Percentiles rank a stretch among this genome's conserved stretches.
Conservation (phyloP, 1,139 yeast genomes). For the Blastobotrys proliferans region DNA sequence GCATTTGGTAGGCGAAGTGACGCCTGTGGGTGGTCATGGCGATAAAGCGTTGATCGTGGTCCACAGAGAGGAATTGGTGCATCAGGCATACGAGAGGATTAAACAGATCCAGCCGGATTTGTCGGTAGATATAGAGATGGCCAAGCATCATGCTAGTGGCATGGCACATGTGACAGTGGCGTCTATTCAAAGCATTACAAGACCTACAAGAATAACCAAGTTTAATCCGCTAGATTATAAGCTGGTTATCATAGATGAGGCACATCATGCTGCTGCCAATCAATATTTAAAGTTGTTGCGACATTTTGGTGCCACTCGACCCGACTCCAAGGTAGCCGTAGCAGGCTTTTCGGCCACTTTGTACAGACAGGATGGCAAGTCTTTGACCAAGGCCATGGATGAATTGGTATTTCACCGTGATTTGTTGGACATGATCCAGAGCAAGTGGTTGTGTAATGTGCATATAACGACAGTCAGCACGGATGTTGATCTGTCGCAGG, state of each 20-base stretch:
- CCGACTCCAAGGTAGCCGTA: slow-evolving; percentile 48
- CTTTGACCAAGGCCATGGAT: slow-evolving; percentile 61
- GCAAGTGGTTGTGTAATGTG: slow-evolving; percentile 68
- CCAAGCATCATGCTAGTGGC: slow-evolving; percentile 39
- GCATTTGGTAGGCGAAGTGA: slow-evolving; percentile 51
- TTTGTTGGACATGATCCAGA: slow-evolving; percentile 62
- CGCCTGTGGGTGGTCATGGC: slow-evolving; percentile 40
- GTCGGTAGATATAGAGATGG: slow-evolving; percentile 72
- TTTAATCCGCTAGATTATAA: slow-evolving; percentile 60
- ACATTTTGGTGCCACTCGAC: slow-evolving; percentile 49
- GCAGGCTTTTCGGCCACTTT: slow-evolving; percentile 89
- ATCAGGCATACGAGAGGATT: slow-evolving; percentile 61
- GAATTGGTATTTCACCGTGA: slow-evolving; percentile 69
- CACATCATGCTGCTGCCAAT: slow-evolving; percentile 83
- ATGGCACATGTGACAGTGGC: slow-evolving; percentile 69
- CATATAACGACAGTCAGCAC: slow-evolving; percentile 56
- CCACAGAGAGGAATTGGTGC: slow-evolving; percentile 74
- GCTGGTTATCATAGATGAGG: slow-evolving; percentile 81
- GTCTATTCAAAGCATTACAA: slow-evolving; percentile 63
- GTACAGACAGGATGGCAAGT: slow-evolving; percentile 59
- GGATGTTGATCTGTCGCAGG: slow-evolving; percentile 35
- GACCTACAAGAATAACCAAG: slow-evolving; percentile 45
- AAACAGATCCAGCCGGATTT: slow-evolving; percentile 46
- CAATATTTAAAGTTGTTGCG: slow-evolving; percentile 58
- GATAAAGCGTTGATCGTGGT: slow-evolving; percentile 63